Conservation (phyloP, 2,329 filamentous ascomycete genomes). For the Trichoderma arundinaceum region DNA sequence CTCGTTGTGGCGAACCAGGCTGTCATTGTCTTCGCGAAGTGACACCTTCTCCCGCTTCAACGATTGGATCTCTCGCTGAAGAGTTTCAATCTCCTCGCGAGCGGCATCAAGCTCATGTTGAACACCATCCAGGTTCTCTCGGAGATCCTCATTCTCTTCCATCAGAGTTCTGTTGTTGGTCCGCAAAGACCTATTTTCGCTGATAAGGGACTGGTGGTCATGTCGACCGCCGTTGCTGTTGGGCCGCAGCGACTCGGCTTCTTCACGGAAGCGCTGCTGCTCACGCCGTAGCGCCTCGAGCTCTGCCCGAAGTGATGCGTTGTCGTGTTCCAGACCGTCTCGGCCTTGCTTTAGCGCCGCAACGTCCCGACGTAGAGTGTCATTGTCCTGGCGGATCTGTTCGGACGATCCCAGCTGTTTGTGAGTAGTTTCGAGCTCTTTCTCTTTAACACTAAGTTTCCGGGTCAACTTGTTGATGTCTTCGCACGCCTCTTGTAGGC, state of each 20-base stretch:
- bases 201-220: slow-evolving; percentile 51
- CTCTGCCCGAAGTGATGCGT: slow-evolving; percentile 48
- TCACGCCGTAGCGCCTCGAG: slow-evolving; percentile 49
- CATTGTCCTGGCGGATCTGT: slow-evolving; percentile 48
- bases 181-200: slow-evolving; percentile 54
- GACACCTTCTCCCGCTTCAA: slow-evolving; percentile 52
- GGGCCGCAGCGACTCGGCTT: slow-evolving; percentile 50
- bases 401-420: slow-evolving; percentile 50
- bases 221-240: slow-evolving; percentile 51
- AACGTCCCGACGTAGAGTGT: slow-evolving; percentile 50
- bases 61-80: slow-evolving; percentile 47
- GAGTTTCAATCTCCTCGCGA: slow-evolving; percentile 49
- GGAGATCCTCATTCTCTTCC: slow-evolving; percentile 53
- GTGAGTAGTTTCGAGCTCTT: slow-evolving; percentile 51
- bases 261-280: slow-evolving; percentile 46
- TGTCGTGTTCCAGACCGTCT: slow-evolving; percentile 49
- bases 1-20: slow-evolving; percentile 60
- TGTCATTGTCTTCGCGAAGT: slow-evolving; percentile 58
- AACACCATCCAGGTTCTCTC: slow-evolving; percentile 48
- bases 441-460: slow-evolving; percentile 50
- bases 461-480: slow-evolving; percentile 59
- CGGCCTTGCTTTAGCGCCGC: slow-evolving; percentile 48
- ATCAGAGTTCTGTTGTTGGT: slow-evolving; percentile 49
- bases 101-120: slow-evolving; percentile 51
- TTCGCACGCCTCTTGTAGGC: slow-evolving; percentile 65